phyloP scores from a whole-genome alignment of 345 rosid genomes.

The Lumnitzera littorea region DNA sequence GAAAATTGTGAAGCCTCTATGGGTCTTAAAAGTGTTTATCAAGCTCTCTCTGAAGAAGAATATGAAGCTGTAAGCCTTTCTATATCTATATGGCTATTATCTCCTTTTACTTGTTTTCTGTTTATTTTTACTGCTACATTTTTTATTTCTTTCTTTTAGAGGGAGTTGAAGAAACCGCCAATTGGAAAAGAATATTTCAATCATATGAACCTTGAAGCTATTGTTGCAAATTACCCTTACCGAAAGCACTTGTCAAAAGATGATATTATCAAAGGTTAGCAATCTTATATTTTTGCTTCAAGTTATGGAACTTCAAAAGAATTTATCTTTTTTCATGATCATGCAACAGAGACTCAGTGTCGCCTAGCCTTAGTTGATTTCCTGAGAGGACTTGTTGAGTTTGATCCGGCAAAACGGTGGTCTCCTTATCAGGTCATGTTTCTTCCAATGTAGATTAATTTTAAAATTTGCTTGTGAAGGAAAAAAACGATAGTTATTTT shows the following conservation, averaged over 20 bases:
- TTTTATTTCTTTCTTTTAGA: conserved; percentile 33
- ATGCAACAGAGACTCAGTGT: conserved; percentile 62
- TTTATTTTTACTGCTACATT: not conserved
- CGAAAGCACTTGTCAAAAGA: conserved; percentile 69
- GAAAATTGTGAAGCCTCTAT: conserved; percentile 49
- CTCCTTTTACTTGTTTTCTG: not conserved
- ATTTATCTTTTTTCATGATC: conserved; percentile 9
- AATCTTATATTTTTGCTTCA: not conserved
- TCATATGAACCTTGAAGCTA: conserved; percentile 84
- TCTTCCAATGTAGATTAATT: conserved; percentile 2
- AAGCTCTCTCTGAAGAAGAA: conserved; percentile 75
- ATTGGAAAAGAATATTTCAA: conserved; percentile 95
- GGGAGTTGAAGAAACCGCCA: conserved; percentile 74
- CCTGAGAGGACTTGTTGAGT: conserved; percentile 95
- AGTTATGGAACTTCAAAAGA: not conserved
- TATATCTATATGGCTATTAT: conserved; percentile 5
- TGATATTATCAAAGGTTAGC: conserved; percentile 75
- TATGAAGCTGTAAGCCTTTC: conserved; percentile 80
- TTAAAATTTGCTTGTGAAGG: too few species aligned
- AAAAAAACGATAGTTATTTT: too few species aligned
- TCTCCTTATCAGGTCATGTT: conserved; percentile 86
- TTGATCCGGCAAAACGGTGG: conserved; percentile 99
- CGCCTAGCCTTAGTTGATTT: conserved; percentile 95
- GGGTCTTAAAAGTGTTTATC: conserved; percentile 60
- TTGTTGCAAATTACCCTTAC: conserved; percentile 81